These are phyloP conservation scores for Trametes hirsuta DNA, from an alignment of 1,284 basidiomycete species.

Conservation along the genomic window DNA sequence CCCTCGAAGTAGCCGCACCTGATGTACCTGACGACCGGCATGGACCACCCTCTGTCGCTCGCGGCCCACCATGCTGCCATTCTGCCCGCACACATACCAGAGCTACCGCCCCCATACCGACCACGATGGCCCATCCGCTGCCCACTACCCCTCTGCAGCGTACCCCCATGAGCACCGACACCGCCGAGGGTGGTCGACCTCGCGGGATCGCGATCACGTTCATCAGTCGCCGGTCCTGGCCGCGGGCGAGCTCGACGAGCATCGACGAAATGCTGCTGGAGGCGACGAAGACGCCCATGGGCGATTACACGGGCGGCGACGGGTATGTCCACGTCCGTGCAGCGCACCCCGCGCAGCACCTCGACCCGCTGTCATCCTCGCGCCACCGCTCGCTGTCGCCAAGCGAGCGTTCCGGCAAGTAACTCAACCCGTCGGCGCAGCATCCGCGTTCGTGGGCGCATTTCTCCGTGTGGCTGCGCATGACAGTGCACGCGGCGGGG, in stretches of 20 bases:
- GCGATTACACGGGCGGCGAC: slow-evolving; percentile 26
- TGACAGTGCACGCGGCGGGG: slow-evolving; percentile 17
- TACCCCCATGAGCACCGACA: slow-evolving; percentile 25
- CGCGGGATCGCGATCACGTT: slow-evolving; percentile 26
- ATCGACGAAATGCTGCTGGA: slow-evolving; percentile 69
- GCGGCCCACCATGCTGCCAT: slow-evolving; percentile 17
- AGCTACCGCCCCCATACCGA: slow-evolving; percentile 23
- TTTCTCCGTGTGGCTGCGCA: slow-evolving; percentile 28
- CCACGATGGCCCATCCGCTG: slow-evolving; percentile 28
- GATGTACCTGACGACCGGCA: slow-evolving; percentile 26
- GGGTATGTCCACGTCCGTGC: slow-evolving; percentile 21
- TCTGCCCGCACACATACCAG: slow-evolving; percentile 26
- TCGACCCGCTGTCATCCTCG: slow-evolving; percentile 18
- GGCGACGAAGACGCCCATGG: slow-evolving; percentile 45
- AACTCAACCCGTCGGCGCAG: slow-evolving; percentile 26
- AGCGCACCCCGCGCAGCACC: slow-evolving; percentile 29
- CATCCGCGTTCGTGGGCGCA: slow-evolving; percentile 29
- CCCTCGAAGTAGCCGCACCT: slow-evolving; percentile 28
- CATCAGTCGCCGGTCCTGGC: slow-evolving; percentile 32
- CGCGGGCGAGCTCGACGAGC: slow-evolving; percentile 37
- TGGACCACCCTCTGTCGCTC: slow-evolving; percentile 26
- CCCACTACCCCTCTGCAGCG: slow-evolving; percentile 23
- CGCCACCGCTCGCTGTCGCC: slow-evolving; percentile 32
- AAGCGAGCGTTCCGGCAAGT: slow-evolving; percentile 21
- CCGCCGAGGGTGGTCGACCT: slow-evolving; percentile 29